Conservation (phyloP, 2,329 filamentous ascomycete species). For the Xylaria sp. region DNA sequence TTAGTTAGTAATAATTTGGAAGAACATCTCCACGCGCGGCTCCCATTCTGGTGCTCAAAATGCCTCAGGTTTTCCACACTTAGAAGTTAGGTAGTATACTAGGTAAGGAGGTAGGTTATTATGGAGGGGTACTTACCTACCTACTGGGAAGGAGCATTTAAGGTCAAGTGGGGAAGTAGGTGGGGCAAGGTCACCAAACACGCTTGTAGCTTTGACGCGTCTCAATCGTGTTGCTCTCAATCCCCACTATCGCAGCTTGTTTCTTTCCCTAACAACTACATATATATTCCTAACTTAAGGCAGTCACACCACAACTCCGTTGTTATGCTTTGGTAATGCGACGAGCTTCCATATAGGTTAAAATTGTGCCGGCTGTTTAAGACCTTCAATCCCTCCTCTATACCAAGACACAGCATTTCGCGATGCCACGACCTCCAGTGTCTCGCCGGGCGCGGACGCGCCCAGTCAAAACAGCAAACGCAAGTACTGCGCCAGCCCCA, state of each 20-base stretch:
- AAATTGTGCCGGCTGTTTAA: background rate
- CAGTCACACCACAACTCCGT: slow-evolving; percentile 16
- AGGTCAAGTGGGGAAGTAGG: background rate
- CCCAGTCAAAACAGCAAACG: slow-evolving; percentile 41
- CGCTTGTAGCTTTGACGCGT: slow-evolving; percentile 42
- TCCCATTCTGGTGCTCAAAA: no score
- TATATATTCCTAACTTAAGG: slow-evolving; percentile 13
- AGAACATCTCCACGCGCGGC: no score
- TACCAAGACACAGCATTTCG: slow-evolving; percentile 10
- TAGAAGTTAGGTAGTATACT: no score
- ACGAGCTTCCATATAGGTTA: background rate
- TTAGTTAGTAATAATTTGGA: no score
- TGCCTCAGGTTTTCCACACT: no score
- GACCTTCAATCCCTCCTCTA: background rate
- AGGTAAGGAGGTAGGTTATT: background rate
- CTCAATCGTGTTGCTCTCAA: slow-evolving; percentile 10
- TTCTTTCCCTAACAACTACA: slow-evolving; percentile 16
- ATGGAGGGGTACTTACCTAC: background rate
- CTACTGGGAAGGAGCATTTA: background rate
- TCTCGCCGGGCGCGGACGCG: slow-evolving; percentile 46
- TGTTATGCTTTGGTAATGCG: background rate
- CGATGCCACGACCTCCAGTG: slow-evolving; percentile 49
- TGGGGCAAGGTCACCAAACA: slow-evolving; percentile 33
- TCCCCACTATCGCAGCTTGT: slow-evolving; percentile 34
- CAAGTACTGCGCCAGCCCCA: slow-evolving; percentile 19